These are phyloP conservation scores for Aaosphaeria pasadenensis DNA, from an alignment of 2,329 filamentous ascomycete species.

Conservation along the genomic window DNA sequence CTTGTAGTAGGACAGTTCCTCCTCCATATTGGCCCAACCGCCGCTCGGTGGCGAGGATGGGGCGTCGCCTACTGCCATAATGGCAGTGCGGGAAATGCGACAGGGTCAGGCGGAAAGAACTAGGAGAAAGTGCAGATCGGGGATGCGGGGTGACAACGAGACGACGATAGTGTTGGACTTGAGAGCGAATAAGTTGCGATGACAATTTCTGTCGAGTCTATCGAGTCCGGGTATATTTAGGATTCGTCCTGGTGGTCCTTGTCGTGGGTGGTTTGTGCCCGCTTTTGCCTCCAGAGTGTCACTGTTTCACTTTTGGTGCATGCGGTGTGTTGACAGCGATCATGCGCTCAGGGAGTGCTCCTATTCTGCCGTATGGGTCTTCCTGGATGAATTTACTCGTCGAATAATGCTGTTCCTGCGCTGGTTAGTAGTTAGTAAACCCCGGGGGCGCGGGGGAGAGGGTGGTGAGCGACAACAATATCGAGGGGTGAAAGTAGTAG, in stretches of 20 bases:
- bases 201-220: not conserved
- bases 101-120: slow-evolving; percentile 8
- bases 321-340: slow-evolving; percentile 14
- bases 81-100: slow-evolving; percentile 10
- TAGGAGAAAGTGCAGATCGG: slow-evolving; percentile 20
- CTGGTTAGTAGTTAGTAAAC: slow-evolving; percentile 31
- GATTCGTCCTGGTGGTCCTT: not conserved
- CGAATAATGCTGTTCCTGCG: slow-evolving; percentile 21
- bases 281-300: slow-evolving; percentile 11
- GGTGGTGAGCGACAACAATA: too few species aligned
- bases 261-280: slow-evolving; percentile 15
- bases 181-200: too few species aligned
- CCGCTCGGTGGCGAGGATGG: slow-evolving; percentile 31
- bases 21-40: slow-evolving; percentile 51
- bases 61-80: slow-evolving; percentile 27
- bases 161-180: too few species aligned
- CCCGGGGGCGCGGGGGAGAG: slow-evolving; percentile 3
- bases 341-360: slow-evolving; percentile 19
- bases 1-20: slow-evolving; percentile 93
- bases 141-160: slow-evolving; percentile 9
- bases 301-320: slow-evolving; percentile 23
- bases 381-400: slow-evolving; percentile 6
- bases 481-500: slow-evolving; percentile 1
- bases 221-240: not conserved
- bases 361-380: slow-evolving; percentile 13